phyloP scores from a whole-genome alignment of 495 filamentous ascomycete species.

The Penicillium odoratum region DNA sequence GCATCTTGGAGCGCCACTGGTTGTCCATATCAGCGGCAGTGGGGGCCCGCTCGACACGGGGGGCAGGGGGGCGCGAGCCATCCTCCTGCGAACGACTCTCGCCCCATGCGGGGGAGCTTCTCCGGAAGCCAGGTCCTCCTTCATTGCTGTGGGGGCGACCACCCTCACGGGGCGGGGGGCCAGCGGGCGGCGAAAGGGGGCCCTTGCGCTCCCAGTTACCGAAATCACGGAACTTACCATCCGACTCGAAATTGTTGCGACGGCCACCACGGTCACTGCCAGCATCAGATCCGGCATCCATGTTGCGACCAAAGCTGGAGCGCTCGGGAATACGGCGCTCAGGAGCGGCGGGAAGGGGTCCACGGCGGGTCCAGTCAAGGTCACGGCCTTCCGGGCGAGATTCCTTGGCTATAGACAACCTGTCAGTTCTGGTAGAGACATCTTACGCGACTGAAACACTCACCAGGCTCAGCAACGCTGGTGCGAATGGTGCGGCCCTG shows the following conservation, averaged over 20 bases:
- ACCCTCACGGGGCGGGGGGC: slow-evolving; percentile 58
- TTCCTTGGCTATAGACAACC: slow-evolving; percentile 65
- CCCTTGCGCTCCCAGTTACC: slow-evolving; percentile 95
- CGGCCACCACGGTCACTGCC: slow-evolving; percentile 52
- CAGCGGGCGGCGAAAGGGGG: slow-evolving; percentile 72
- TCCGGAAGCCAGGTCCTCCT: slow-evolving; percentile 57
- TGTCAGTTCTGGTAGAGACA: slow-evolving; percentile 27
- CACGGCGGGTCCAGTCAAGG: slow-evolving; percentile 83
- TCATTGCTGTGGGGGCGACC: slow-evolving; percentile 70
- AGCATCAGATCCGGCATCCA: slow-evolving; percentile 53
- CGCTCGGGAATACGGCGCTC: slow-evolving; percentile 51
- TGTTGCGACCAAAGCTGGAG: slow-evolving; percentile 47
- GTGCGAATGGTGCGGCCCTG: slow-evolving; percentile 85
- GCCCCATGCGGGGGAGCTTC: slow-evolving; percentile 79
- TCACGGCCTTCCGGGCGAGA: slow-evolving; percentile 46
- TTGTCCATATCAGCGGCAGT: slow-evolving; percentile 85
- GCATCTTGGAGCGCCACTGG: slow-evolving; percentile 84
- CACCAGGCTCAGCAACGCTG: slow-evolving; percentile 85
- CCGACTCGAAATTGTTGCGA: slow-evolving; percentile 60
- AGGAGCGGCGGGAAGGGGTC: slow-evolving; percentile 76
- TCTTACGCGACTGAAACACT: slow-evolving; percentile 28
- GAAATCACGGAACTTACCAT: slow-evolving; percentile 85
- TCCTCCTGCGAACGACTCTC: slow-evolving; percentile 73
- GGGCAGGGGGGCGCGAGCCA: slow-evolving; percentile 70
- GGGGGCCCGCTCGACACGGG: slow-evolving; percentile 52